Evolutionary conservation across 2,329 filamentous ascomycete genomes (phyloP), one percentile per base, ranked within the genome.

Genomic region (Penicillium sp.): DNA sequence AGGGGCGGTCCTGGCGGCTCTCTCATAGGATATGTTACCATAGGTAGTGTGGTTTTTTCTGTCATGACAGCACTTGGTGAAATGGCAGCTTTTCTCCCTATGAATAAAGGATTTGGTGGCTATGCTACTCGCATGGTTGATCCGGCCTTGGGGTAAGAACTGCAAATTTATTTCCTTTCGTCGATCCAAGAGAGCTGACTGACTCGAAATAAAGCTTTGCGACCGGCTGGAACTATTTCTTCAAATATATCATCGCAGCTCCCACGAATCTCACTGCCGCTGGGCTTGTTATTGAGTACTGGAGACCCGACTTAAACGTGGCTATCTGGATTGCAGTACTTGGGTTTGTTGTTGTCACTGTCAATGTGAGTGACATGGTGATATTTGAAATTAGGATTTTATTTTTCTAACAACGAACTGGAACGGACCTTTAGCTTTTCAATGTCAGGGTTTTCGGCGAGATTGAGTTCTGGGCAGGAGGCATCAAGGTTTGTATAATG

Each of bases 181-280:
- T n/a, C n/a, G n/a, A n/a, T n/a, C n/a, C n/a, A n/a, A n/a, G n/a
- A n/a, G n/a, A n/a, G n/a, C n/a, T n/a, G n/a, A n/a, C n/a, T n/a
- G n/a, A n/a, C n/a, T n/a, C n/a, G n/a, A n/a, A n/a, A n/a, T n/a
- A n/a, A n/a, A n/a, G n/a, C n/a, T n/a, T n/a, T n/a, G n/a, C n/a
- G n/a, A n/a, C n/a, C n/a, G n/a, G n/a, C n/a, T n/a, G n/a, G n/a
- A n/a, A n/a, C n/a, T n/a, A n/a, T n/a, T n/a, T n/a, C n/a, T n/a
- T n/a, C n/a, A n/a, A n/a, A n/a, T n/a, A n/a, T 71, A 90, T 94
- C 70, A 92, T 95, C 65, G 83, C 89, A 47, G 91, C 89, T 1
- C 90, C 91, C 1, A 94, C 94, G 67, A 90, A 95, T 70, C 78
- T 95, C 34, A 94, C 90, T 0, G 91, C 91, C 23, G 85, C 83